These are phyloP conservation scores for Rhizopogon roseolus DNA, from an alignment of 768 basidiomycete species.

Conservation along the genomic window DNA sequence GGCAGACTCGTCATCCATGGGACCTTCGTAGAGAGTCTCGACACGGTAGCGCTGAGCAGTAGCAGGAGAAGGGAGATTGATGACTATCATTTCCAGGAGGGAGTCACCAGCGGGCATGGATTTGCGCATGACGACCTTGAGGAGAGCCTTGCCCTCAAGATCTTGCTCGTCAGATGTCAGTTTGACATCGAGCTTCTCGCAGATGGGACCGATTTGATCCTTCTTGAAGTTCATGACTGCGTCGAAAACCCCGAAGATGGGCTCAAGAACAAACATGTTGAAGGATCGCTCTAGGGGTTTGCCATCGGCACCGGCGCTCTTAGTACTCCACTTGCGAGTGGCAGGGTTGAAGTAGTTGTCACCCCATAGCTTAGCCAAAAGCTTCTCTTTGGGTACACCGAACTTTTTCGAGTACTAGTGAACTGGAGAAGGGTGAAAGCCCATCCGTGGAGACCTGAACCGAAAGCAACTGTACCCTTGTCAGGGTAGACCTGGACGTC, in stretches of 20 bases:
- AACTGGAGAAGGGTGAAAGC: too few species aligned
- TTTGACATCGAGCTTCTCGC: too few species aligned
- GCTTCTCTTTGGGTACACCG: slow-evolving; percentile 97
- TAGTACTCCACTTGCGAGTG: slow-evolving; percentile 98
- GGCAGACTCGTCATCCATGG: slow-evolving; percentile 99
- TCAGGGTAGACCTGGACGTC: slow-evolving; percentile 99
- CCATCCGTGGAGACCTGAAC: slow-evolving; percentile 98
- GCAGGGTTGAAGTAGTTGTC: slow-evolving; percentile 99
- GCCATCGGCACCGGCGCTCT: too few species aligned
- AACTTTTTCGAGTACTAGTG: slow-evolving; percentile 93
- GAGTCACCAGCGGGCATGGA: slow-evolving; percentile 99
- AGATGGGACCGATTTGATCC: too few species aligned
- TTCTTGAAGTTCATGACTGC: too few species aligned
- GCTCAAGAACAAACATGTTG: too few species aligned
- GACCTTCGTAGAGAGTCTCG: slow-evolving; percentile 99
- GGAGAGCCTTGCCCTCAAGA: slow-evolving; percentile 92
- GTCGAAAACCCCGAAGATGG: too few species aligned
- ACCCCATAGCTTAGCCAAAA: slow-evolving; percentile 97
- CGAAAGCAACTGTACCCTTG: slow-evolving; percentile 97
- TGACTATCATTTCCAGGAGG: slow-evolving; percentile 99
- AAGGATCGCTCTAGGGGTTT: too few species aligned
- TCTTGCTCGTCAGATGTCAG: too few species aligned
- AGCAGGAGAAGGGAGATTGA: slow-evolving; percentile 95
- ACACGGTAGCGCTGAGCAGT: slow-evolving; percentile 99
- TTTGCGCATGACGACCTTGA: slow-evolving; percentile 98